Percentiles rank a stretch among this genome's conserved stretches.
These are phyloP conservation scores for Boletus sp. DNA, from an alignment of 768 basidiomycete genomes.

Conservation along the genomic window DNA sequence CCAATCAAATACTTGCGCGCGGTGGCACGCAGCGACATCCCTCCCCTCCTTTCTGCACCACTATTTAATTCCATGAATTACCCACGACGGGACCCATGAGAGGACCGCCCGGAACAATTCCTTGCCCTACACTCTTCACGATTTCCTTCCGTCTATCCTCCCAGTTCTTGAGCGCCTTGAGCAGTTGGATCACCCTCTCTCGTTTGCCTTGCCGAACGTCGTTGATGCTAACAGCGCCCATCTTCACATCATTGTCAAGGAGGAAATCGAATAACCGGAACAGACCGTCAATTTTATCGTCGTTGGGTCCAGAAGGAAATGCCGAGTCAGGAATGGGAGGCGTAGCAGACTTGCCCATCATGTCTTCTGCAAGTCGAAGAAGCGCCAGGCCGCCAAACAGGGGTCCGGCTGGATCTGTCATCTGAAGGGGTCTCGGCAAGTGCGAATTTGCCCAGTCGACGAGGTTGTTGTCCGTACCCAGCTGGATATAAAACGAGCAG, in stretches of 20 bases:
- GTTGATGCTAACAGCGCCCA: constrained; percentile 91
- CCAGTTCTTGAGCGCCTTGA: constrained; percentile 76
- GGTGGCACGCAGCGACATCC: not conserved
- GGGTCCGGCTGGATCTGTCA: constrained; percentile 43
- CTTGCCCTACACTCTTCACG: constrained; percentile 49
- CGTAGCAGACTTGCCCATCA: constrained; percentile 61
- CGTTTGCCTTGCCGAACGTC: constrained; percentile 82
- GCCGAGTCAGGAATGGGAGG: constrained; percentile 77
- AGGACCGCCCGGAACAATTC: constrained; percentile 19
- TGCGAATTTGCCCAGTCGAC: constrained; percentile 89
- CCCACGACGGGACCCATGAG: constrained; percentile 9
- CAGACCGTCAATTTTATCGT: constrained; percentile 84
- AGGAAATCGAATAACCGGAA: constrained; percentile 91
- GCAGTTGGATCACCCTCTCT: constrained; percentile 76
- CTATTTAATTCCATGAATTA: constrained; percentile 1
- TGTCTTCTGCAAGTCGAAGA: constrained; percentile 81
- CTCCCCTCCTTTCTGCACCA: not conserved
- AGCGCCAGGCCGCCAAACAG: constrained; percentile 73
- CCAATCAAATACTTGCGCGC: not conserved
- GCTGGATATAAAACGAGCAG: not conserved
- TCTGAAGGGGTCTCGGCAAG: constrained; percentile 62
- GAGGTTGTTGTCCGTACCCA: constrained; percentile 48
- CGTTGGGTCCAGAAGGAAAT: constrained; percentile 64
- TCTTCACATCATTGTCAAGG: constrained; percentile 87
- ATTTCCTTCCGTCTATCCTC: constrained; percentile 70